Conservation (phyloP, 805 yeast species). For the Starmerella apis region DNA sequence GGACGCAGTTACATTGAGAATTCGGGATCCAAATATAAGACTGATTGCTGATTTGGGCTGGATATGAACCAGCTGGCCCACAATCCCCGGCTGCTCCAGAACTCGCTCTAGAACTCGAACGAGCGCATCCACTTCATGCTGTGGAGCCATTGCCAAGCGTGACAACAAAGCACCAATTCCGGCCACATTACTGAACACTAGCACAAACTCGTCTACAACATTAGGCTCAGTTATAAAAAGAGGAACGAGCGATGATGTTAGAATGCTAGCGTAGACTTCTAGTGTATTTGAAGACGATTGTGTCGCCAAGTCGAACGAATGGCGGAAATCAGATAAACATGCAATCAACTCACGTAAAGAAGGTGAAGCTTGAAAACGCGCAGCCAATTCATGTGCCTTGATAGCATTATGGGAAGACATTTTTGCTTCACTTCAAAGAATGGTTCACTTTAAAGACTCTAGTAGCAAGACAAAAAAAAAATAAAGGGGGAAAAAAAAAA, state of each 20-base stretch:
- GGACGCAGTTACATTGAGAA: constrained; percentile 9
- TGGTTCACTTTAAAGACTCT: too few species aligned
- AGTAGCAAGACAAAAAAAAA: too few species aligned
- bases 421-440: too few species aligned
- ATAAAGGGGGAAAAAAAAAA: too few species aligned
- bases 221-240: not conserved
- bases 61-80: not conserved
- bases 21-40: constrained; percentile 20
- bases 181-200: constrained; percentile 9
- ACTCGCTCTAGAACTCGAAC: constrained; percentile 6
- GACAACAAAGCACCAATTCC: constrained; percentile 16
- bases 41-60: not conserved
- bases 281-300: constrained; percentile 1
- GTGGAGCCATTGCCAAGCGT: constrained; percentile 5
- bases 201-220: not conserved
- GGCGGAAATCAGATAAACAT: not conserved
- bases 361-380: not conserved
- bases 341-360: not conserved
- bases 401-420: not conserved
- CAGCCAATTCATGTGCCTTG: not conserved
- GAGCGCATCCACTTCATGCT: constrained; percentile 1
- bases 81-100: not conserved
- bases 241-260: constrained; percentile 6
- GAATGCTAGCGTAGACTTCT: constrained; percentile 12
- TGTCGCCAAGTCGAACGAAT: not conserved